These are phyloP conservation scores for Gaeumannomyces tritici DNA, from an alignment of 2,329 filamentous ascomycete genomes.

Conservation along the genomic window DNA sequence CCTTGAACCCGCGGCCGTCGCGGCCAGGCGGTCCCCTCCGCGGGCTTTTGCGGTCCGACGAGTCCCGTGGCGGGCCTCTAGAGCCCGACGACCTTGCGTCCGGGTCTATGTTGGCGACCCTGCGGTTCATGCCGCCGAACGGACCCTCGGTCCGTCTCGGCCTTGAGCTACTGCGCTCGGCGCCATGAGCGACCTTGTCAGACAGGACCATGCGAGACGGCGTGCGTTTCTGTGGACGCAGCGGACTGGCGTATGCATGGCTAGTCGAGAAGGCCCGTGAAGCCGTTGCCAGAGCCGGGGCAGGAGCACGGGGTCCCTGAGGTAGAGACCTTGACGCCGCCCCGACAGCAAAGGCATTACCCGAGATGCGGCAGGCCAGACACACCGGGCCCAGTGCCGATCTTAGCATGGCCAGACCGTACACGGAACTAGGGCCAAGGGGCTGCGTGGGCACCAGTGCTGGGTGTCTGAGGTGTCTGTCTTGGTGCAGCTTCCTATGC, in stretches of 20 bases:
- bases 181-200: slow-evolving; percentile 32
- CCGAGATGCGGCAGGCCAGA: slow-evolving; percentile 10
- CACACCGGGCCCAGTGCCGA: slow-evolving; percentile 8
- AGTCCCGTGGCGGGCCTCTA: slow-evolving; percentile 11
- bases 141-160: slow-evolving; percentile 35
- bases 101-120: slow-evolving; percentile 29
- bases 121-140: slow-evolving; percentile 48
- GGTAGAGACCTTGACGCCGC: background rate
- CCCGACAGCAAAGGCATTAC: background rate
- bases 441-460: background rate
- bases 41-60: slow-evolving; percentile 19
- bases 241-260: background rate
- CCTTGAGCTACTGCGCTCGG: slow-evolving; percentile 11
- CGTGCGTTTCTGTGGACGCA: slow-evolving; percentile 2
- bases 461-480: background rate
- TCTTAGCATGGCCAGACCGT: slow-evolving; percentile 8
- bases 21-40: slow-evolving; percentile 21
- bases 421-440: background rate
- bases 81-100: slow-evolving; percentile 6
- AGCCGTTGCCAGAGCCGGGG: background rate
- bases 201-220: slow-evolving; percentile 52
- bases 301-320: background rate
- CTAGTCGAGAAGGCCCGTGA: slow-evolving; percentile 7
- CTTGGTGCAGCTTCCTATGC: background rate
- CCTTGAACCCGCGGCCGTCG: slow-evolving; percentile 54